Percentiles rank a stretch among this genome's conserved stretches.
These are phyloP conservation scores for Ambrosiella cleistominuta DNA, from an alignment of 2,329 filamentous ascomycete genomes.

Conservation along the genomic window DNA sequence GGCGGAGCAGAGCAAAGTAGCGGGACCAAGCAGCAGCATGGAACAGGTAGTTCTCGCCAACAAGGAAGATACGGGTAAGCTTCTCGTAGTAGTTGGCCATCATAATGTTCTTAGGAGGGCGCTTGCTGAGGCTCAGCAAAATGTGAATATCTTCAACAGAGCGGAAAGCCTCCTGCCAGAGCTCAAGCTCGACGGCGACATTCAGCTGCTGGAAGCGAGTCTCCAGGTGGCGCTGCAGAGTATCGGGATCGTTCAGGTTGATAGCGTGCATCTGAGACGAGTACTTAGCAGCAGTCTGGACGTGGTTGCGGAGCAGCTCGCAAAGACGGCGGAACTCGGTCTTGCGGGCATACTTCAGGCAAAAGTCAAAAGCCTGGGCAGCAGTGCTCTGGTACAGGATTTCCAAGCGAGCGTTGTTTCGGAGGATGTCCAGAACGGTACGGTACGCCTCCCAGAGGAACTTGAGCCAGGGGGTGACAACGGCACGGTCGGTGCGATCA, in stretches of 20 bases:
- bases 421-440: constrained; percentile 92
- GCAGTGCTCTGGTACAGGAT: constrained; percentile 97
- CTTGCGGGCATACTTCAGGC: constrained; percentile 94
- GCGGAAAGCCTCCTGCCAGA: constrained; percentile 99
- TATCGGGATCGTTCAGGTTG: constrained; percentile 94
- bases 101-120: constrained; percentile 96
- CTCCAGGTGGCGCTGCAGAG: constrained; percentile 88
- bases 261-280: constrained; percentile 98
- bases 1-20: constrained; percentile 90
- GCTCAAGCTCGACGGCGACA: constrained; percentile 88
- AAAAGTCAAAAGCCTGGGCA: constrained; percentile 97
- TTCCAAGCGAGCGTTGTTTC: constrained; percentile 96
- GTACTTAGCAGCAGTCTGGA: constrained; percentile 98
- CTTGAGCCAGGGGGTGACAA: constrained; percentile 98
- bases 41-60: constrained; percentile 98
- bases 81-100: constrained; percentile 99
- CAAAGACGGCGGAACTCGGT: constrained; percentile 97
- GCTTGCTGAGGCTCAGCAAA: constrained; percentile 91
- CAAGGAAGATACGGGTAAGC: constrained; percentile 92
- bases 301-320: constrained; percentile 93
- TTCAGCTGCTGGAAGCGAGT: constrained; percentile 98
- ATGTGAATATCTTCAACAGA: constrained; percentile 98
- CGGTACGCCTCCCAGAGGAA: constrained; percentile 99
- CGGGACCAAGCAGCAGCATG: constrained; percentile 94
- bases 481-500: constrained; percentile 91